Evolutionary conservation across 495 filamentous ascomycete genomes (phyloP).

Genomic region (Rhizodiscina lignyota): DNA sequence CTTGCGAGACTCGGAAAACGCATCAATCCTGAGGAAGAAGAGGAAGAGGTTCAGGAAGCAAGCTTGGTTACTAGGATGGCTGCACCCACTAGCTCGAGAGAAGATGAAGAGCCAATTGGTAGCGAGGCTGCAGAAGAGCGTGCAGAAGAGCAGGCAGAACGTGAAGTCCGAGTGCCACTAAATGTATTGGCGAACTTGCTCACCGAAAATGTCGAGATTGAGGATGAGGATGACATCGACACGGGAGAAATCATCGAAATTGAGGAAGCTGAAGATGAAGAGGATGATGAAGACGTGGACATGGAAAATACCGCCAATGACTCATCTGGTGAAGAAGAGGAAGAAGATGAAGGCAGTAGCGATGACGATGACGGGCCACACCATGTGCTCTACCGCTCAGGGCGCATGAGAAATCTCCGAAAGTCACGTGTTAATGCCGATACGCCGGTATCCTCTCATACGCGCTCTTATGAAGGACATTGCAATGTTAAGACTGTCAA

Average conservation of each 20-base stretch:
- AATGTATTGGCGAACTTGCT: too few relatives aligned
- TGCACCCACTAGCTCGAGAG: too few relatives aligned
- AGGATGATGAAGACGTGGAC: constrained; percentile 15
- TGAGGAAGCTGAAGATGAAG: constrained; percentile 21
- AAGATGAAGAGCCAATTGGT: constrained; percentile 6
- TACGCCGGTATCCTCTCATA: constrained; percentile 41
- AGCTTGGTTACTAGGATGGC: too few relatives aligned
- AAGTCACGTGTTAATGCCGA: constrained; percentile 28
- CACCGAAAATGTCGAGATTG: constrained; percentile 5
- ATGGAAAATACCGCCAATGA: too few relatives aligned
- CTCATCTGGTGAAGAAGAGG: constrained; percentile 20
- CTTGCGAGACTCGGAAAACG: constrained; percentile 10
- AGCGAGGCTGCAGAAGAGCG: neutral
- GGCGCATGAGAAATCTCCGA: constrained; percentile 4
- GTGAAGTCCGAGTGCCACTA: too few relatives aligned
- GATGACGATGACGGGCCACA: constrained; percentile 19
- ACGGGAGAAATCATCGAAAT: constrained; percentile 10
- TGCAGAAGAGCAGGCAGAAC: constrained; percentile 6
- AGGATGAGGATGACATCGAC: constrained; percentile 10
- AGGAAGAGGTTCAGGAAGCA: constrained; percentile 6
- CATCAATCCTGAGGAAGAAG: constrained; percentile 9
- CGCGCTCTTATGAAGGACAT: constrained; percentile 44
- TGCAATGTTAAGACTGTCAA: constrained; percentile 64
- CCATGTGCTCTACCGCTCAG: constrained; percentile 13
- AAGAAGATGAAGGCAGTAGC: constrained; percentile 19